These are phyloP conservation scores for Apium graveolens DNA, from an alignment of 129 eudicot genomes.

Conservation along the genomic window DNA sequence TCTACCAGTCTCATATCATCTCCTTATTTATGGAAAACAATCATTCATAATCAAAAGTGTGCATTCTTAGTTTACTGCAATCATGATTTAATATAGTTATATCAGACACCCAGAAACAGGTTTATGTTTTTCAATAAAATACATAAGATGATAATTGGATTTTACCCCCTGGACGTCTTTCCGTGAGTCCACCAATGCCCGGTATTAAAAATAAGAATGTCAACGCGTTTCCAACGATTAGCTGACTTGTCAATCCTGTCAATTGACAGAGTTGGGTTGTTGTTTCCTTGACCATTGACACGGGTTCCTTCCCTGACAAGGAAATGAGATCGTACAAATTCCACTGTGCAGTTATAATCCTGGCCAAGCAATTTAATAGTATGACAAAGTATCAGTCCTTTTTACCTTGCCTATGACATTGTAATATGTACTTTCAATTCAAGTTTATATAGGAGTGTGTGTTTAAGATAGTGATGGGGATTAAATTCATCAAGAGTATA, in stretches of 20 bases:
- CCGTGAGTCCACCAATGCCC: conserved; percentile 99
- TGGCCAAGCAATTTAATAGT: conserved; percentile 24
- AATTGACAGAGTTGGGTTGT: conserved; percentile 83
- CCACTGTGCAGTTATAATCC: conserved; percentile 90
- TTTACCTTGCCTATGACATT: neutral
- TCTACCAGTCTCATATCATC: neutral
- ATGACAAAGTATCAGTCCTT: neutral
- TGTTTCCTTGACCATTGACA: conserved; percentile 54
- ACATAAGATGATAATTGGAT: conserved; percentile 1
- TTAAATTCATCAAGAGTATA: neutral
- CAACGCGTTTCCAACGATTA: conserved; percentile 66
- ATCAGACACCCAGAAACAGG: neutral
- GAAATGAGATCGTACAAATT: conserved; percentile 85
- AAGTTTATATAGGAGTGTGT: neutral
- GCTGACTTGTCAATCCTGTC: conserved; percentile 78
- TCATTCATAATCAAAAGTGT: neutral
- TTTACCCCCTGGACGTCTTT: conserved; percentile 84
- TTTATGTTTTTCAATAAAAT: neutral
- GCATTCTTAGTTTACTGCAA: neutral
- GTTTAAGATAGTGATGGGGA: neutral
- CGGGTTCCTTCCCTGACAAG: conserved; percentile 84
- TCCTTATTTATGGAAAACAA: neutral
- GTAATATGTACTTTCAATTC: neutral
- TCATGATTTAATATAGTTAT: neutral
- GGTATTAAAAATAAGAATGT: conserved; percentile 87